These are phyloP conservation scores for Drechslera avenae DNA, from an alignment of 2,329 filamentous ascomycete species.

Conservation along the genomic window DNA sequence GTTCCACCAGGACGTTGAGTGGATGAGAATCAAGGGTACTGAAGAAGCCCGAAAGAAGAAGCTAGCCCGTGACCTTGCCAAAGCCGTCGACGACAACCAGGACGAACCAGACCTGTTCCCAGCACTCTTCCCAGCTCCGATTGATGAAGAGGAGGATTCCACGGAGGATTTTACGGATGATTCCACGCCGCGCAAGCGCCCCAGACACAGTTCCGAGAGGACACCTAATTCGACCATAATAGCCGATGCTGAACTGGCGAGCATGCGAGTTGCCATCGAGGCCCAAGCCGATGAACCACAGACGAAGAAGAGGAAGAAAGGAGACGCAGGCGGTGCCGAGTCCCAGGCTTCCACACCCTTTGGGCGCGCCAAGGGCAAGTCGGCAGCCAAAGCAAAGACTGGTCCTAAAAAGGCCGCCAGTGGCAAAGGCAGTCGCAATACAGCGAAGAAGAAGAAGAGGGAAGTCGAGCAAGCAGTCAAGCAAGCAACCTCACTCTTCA, in stretches of 20 bases:
- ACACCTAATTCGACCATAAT: conserved; percentile 17
- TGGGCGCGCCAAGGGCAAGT: conserved; percentile 8
- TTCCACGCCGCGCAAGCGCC: conserved; percentile 20
- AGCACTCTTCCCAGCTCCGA: neutral
- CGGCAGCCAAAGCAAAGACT: conserved; percentile 4
- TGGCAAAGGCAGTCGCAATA: conserved; percentile 6
- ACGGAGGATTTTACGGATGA: too few species aligned
- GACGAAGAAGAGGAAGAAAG: conserved; percentile 36
- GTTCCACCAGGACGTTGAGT: conserved; percentile 38
- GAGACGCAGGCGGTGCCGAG: neutral
- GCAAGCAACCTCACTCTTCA: conserved; percentile 34
- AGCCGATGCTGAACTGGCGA: conserved; percentile 33
- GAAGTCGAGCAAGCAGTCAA: conserved; percentile 21
- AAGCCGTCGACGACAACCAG: conserved; percentile 14
- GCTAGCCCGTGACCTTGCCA: conserved; percentile 20
- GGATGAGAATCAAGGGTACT: conserved; percentile 28
- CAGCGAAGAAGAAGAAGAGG: conserved; percentile 25
- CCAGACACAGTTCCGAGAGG: conserved; percentile 21
- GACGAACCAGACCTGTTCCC: conserved; percentile 19
- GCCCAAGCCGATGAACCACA: conserved; percentile 25
- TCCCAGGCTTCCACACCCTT: neutral
- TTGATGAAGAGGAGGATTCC: conserved; percentile 11
- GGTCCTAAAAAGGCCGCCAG: neutral
- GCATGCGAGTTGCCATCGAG: conserved; percentile 40
- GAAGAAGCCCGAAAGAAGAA: conserved; percentile 29